Evolutionary conservation across 306 rosid species (phyloP), one percentile per base, ranked within the genome.

Genomic region (Pyrus communis): DNA sequence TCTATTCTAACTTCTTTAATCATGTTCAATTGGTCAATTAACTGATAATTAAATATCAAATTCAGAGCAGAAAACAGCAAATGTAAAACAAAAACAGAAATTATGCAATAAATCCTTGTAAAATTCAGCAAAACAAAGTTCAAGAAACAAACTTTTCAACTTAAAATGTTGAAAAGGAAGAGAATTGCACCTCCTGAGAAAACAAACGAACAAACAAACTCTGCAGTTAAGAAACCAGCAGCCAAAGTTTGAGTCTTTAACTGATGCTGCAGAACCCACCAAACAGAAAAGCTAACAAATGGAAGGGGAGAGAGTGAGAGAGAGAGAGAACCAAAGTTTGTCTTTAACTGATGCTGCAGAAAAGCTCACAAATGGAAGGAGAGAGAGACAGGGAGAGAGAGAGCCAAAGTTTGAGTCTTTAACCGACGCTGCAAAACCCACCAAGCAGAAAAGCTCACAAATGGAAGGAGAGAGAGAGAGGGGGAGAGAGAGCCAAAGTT

Each of bases 231-330:
- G 23, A 6, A 30, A 64, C 80, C 74, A 79, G 25, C 78, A 81
- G 25, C 60, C 64, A 71, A 58, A 28, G 68, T 75, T 67, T 57
- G 78, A 67, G 69, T 64, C 11, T 28, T 61, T 3, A 6, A 30
- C 45, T 64, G 42, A 27, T 65, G 78, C 69, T 60, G 33, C 67
- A 60, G 67, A 81, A 79, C 73, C 62, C 78, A 69, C 75, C 74
- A 77, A 80, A 64, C 18, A 69, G 76, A 61, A 27, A 43, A 71
- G 69, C 70, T 11, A 30, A 54, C 70, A 42, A 61, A 60, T 73
- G 75, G 51, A 30, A 51, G 25, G 73, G 62, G 69, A 69, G 35
- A 73, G 46, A 60, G 71, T 62, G 69, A 74, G 45, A 35, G 38
- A 52, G 68, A 30, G 31, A 30, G 31, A 30, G 31, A 30, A 4